phyloP scores from a whole-genome alignment of 768 basidiomycete species.

The Coprinellus micaceus region DNA sequence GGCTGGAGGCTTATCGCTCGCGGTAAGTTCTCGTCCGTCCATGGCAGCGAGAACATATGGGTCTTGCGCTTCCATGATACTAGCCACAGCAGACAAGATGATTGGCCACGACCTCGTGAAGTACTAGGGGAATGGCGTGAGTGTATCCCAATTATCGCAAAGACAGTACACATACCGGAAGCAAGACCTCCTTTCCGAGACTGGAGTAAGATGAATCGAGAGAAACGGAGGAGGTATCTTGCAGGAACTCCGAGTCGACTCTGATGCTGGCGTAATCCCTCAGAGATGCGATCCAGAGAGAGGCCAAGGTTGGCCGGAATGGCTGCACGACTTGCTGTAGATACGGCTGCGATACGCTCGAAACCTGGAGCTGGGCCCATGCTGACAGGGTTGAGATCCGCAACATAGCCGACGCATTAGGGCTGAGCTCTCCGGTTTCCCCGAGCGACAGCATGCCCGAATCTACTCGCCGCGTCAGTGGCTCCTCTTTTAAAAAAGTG shows the following conservation, averaged over 20 bases:
- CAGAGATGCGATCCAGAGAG: conserved; percentile 84
- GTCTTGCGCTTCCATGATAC: conserved; percentile 69
- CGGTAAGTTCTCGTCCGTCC: conserved; percentile 59
- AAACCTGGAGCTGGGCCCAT: conserved; percentile 90
- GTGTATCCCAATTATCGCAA: neutral
- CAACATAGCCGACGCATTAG: conserved; percentile 94
- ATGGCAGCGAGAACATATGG: conserved; percentile 72
- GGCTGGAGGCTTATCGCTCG: conserved; percentile 21
- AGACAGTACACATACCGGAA: conserved; percentile 67
- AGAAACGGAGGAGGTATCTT: conserved; percentile 70
- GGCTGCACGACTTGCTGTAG: conserved; percentile 80
- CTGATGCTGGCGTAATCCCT: conserved; percentile 91
- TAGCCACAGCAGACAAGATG: conserved; percentile 82
- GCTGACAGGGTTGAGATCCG: conserved; percentile 89
- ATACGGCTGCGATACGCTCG: conserved; percentile 70
- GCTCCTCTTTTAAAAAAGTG: neutral
- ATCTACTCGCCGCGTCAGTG: conserved; percentile 41
- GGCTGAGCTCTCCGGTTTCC: conserved; percentile 80
- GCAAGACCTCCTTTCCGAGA: conserved; percentile 82
- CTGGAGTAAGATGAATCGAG: conserved; percentile 83
- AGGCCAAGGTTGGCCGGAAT: conserved; percentile 66
- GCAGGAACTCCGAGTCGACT: conserved; percentile 81
- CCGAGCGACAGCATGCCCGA: conserved; percentile 83
- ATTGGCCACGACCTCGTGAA: conserved; percentile 55
- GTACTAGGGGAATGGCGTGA: neutral